Evolutionary conservation across 305 asterid species (phyloP).

Genomic region (Fraxinus sp.): DNA sequence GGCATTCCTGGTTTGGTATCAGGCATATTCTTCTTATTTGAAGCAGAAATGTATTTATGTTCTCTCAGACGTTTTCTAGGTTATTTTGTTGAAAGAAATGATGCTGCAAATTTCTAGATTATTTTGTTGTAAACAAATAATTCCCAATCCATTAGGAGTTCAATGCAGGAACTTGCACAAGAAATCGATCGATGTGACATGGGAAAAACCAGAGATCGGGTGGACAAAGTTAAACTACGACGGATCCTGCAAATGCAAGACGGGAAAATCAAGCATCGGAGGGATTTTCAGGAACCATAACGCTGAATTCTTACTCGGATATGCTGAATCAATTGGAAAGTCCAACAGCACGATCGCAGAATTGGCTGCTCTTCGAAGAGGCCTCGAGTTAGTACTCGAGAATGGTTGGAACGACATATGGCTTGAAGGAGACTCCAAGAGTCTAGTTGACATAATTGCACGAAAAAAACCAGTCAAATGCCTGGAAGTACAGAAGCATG

Average conservation of each 20-base stretch:
- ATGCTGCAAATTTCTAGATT: conserved; percentile 33
- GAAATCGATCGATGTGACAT: conserved; percentile 39
- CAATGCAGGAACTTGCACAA: conserved; percentile 49
- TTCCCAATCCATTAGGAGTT: conserved; percentile 33
- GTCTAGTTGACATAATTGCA: conserved; percentile 47
- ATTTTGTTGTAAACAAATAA: conserved; percentile 12
- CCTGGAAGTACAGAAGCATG: conserved; percentile 39
- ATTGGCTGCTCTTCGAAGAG: conserved; percentile 56
- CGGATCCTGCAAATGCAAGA: conserved; percentile 68
- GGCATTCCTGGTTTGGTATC: background rate
- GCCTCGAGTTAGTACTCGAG: conserved; percentile 61
- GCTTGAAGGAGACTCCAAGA: conserved; percentile 77
- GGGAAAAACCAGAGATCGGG: conserved; percentile 65
- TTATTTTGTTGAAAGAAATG: conserved; percentile 14
- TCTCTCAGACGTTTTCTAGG: background rate
- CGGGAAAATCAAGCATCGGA: conserved; percentile 73
- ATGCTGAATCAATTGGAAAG: conserved; percentile 60
- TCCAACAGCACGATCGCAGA: conserved; percentile 65
- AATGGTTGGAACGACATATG: conserved; percentile 61
- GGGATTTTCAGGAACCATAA: conserved; percentile 69
- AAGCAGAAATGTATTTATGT: background rate
- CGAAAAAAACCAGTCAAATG: conserved; percentile 38
- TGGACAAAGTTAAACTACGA: conserved; percentile 84
- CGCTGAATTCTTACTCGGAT: conserved; percentile 64
- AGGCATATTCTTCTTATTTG: conserved; percentile 2